These are phyloP conservation scores for Tarenaya hassleriana DNA, from an alignment of 345 rosid species.

Conservation along the genomic window DNA sequence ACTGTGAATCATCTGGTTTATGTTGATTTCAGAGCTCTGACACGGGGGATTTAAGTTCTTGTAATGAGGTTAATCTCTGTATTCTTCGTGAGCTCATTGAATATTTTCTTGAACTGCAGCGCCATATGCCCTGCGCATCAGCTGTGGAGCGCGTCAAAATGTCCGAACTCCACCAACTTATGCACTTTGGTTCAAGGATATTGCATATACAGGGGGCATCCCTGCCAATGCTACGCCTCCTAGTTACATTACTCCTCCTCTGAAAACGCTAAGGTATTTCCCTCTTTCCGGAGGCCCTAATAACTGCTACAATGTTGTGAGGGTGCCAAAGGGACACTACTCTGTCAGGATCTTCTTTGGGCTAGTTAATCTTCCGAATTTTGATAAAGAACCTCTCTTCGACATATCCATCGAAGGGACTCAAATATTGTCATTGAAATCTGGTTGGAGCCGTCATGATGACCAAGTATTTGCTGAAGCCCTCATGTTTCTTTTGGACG, in stretches of 20 bases:
- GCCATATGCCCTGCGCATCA: constrained; percentile 84
- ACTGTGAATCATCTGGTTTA: no score
- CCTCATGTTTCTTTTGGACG: constrained; percentile 54
- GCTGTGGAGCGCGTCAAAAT: constrained; percentile 76
- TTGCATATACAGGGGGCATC: constrained; percentile 88
- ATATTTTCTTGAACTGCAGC: constrained; percentile 36
- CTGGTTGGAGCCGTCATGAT: constrained; percentile 84
- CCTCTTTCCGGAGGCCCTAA: constrained; percentile 88
- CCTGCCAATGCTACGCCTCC: constrained; percentile 57
- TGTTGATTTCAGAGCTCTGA: no score
- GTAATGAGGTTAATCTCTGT: background rate
- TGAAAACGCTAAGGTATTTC: constrained; percentile 73
- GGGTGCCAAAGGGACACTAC: constrained; percentile 79
- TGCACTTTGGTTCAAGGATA: constrained; percentile 82
- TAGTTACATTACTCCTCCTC: constrained; percentile 56
- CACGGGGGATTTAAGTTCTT: no score
- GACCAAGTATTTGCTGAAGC: constrained; percentile 85
- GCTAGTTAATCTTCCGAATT: constrained; percentile 31
- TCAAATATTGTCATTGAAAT: constrained; percentile 59
- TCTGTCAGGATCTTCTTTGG: constrained; percentile 80
- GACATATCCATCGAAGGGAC: constrained; percentile 91
- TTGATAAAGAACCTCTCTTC: constrained; percentile 74
- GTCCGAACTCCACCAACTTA: constrained; percentile 63
- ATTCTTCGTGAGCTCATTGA: background rate
- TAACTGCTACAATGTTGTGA: constrained; percentile 68